Evolutionary conservation across 169 alveolate genomes (phyloP).

Genomic region (Amoebophrya sp.): DNA sequence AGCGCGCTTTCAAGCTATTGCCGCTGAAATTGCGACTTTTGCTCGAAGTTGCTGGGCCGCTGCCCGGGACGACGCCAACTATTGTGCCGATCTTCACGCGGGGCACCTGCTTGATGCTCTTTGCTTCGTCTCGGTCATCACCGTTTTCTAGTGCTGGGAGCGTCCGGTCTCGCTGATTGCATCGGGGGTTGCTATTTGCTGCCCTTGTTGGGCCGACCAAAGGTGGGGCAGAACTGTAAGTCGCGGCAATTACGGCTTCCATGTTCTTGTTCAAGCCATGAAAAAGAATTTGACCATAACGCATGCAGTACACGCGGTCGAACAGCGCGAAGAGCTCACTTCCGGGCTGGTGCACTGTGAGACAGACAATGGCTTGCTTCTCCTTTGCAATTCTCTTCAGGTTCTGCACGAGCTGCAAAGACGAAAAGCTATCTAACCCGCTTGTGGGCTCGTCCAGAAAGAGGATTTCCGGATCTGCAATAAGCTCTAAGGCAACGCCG

Average conservation of each 20-base stretch:
- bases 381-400: neutral
- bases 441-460: slow-evolving; percentile 67
- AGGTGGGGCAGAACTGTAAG: too few relatives aligned
- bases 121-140: too few relatives aligned
- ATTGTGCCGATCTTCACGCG: too few relatives aligned
- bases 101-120: too few relatives aligned
- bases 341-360: slow-evolving; percentile 6
- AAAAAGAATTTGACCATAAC: neutral
- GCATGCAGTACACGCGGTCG: slow-evolving; percentile 22
- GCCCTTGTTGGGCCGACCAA: too few relatives aligned
- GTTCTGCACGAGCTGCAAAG: neutral
- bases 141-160: neutral
- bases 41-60: too few relatives aligned
- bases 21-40: too few relatives aligned
- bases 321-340: neutral
- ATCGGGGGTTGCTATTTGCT: neutral
- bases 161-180: neutral
- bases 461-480: slow-evolving; percentile 56
- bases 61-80: too few relatives aligned
- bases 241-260: neutral
- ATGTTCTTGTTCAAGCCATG: neutral
- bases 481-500: slow-evolving; percentile 58
- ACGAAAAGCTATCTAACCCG: slow-evolving; percentile 53
- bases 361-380: neutral
- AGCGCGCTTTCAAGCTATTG: too few relatives aligned